phyloP scores from a whole-genome alignment of 1,284 basidiomycete species.

The Salmacisia buchloeana region DNA sequence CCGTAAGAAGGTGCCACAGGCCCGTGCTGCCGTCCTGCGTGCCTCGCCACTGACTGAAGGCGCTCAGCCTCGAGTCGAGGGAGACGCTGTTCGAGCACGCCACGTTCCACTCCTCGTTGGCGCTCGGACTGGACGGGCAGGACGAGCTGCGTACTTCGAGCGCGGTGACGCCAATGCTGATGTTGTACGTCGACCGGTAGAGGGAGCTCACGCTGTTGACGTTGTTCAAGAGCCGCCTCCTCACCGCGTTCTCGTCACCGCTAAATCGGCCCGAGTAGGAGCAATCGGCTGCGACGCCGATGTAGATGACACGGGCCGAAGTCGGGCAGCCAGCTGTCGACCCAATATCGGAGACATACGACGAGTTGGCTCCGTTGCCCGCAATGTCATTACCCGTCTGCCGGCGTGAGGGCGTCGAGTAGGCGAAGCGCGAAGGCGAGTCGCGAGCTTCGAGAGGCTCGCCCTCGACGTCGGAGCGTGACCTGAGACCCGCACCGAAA shows the following conservation, averaged over 20 bases:
- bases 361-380: slow-evolving; percentile 11
- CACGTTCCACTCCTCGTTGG: slow-evolving; percentile 47
- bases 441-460: slow-evolving; percentile 3
- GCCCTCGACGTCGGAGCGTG: not conserved
- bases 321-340: slow-evolving; percentile 67
- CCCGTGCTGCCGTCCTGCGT: slow-evolving; percentile 67
- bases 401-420: slow-evolving; percentile 11
- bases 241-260: slow-evolving; percentile 54
- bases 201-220: slow-evolving; percentile 70
- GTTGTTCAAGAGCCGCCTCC: slow-evolving; percentile 67
- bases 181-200: slow-evolving; percentile 72
- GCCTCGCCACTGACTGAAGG: slow-evolving; percentile 79
- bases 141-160: slow-evolving; percentile 62
- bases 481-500: too few relatives aligned
- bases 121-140: slow-evolving; percentile 52
- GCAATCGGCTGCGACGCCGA: slow-evolving; percentile 85
- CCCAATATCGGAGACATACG: slow-evolving; percentile 44
- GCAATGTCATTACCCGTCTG: slow-evolving; percentile 22
- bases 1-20: slow-evolving; percentile 85
- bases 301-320: slow-evolving; percentile 68
- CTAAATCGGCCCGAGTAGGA: slow-evolving; percentile 56
- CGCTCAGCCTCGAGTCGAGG: slow-evolving; percentile 67
- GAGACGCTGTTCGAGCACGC: slow-evolving; percentile 32
- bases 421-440: slow-evolving; percentile 7
- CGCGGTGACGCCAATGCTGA: slow-evolving; percentile 76